Conservation (phyloP, 2,329 filamentous ascomycete genomes). For the Pezicula rhizophila region DNA sequence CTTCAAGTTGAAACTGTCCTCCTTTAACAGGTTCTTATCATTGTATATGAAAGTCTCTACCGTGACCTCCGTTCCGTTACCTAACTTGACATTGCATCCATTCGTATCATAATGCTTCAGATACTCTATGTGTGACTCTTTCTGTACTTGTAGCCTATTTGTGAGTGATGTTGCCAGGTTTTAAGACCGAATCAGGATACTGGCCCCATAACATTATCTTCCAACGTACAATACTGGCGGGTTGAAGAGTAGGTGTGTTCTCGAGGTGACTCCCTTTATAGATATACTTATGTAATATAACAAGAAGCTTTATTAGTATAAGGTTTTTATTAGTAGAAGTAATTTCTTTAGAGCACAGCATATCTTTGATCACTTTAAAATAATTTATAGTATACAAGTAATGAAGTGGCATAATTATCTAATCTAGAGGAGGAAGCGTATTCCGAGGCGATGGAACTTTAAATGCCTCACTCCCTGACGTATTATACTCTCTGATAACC, state of each 20-base stretch:
- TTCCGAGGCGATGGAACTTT: not conserved
- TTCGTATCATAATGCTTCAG: conserved; percentile 11
- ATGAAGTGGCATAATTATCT: too few relatives aligned
- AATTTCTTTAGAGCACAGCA: too few relatives aligned
- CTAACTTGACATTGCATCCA: conserved; percentile 11
- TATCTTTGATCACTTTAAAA: too few relatives aligned
- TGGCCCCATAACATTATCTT: conserved; percentile 27
- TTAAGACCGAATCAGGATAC: conserved; percentile 23
- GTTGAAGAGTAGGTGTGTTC: conserved; percentile 15
- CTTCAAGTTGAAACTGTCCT: conserved; percentile 12
- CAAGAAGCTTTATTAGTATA: too few relatives aligned
- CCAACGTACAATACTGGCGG: conserved; percentile 22
- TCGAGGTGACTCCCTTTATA: conserved; percentile 7
- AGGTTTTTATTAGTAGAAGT: too few relatives aligned
- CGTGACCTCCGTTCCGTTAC: conserved; percentile 11
- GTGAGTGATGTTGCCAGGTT: conserved; percentile 7
- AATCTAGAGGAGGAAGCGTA: too few relatives aligned
- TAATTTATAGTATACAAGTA: too few relatives aligned
- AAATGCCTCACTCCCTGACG: not conserved
- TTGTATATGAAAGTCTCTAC: conserved; percentile 11
- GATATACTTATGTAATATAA: too few relatives aligned
- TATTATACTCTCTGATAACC: not conserved
- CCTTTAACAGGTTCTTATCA: conserved; percentile 5
- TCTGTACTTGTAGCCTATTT: conserved; percentile 13
- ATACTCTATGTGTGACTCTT: conserved; percentile 9